phyloP scores from a whole-genome alignment of 169 alveolate genomes.

The Eimeria acervulina region DNA sequence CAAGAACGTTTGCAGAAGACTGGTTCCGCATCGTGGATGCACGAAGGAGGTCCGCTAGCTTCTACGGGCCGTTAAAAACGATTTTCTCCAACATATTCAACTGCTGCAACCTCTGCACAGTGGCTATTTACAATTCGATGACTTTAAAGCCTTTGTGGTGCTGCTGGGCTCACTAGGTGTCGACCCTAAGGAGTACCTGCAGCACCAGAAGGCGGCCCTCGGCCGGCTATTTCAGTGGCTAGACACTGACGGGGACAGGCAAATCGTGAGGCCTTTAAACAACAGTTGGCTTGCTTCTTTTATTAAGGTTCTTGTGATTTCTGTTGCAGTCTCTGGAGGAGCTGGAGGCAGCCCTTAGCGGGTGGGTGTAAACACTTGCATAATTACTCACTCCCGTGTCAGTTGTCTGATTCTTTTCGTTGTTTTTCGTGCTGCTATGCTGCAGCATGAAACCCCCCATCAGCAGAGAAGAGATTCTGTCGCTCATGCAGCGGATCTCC shows the following conservation, averaged over 20 bases:
- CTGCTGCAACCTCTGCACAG: conserved; percentile 6
- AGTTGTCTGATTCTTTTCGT: not conserved
- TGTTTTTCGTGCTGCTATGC: not conserved
- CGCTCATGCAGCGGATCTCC: not conserved
- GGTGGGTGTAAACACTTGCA: not conserved
- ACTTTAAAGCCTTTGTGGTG: conserved; percentile 69
- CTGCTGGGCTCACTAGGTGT: conserved; percentile 67
- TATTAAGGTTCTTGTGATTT: not conserved
- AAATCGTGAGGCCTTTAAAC: not conserved
- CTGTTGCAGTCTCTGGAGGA: conserved; percentile 5
- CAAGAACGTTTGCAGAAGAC: conserved; percentile 59
- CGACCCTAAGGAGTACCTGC: conserved; percentile 26
- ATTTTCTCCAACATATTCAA: not conserved
- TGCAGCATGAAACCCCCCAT: conserved; percentile 40
- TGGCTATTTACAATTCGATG: conserved; percentile 72
- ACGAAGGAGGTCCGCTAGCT: conserved; percentile 31
- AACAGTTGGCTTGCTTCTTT: not conserved
- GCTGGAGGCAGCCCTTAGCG: conserved; percentile 53
- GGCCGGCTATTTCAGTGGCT: conserved; percentile 34
- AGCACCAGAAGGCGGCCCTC: conserved; percentile 15
- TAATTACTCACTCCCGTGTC: not conserved
- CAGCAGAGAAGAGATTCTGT: not conserved
- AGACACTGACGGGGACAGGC: conserved; percentile 70
- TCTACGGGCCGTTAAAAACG: not conserved
- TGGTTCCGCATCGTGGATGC: conserved; percentile 71